These are phyloP conservation scores for Phialophora chinensis DNA, from an alignment of 2,329 filamentous ascomycete species.

Conservation along the genomic window DNA sequence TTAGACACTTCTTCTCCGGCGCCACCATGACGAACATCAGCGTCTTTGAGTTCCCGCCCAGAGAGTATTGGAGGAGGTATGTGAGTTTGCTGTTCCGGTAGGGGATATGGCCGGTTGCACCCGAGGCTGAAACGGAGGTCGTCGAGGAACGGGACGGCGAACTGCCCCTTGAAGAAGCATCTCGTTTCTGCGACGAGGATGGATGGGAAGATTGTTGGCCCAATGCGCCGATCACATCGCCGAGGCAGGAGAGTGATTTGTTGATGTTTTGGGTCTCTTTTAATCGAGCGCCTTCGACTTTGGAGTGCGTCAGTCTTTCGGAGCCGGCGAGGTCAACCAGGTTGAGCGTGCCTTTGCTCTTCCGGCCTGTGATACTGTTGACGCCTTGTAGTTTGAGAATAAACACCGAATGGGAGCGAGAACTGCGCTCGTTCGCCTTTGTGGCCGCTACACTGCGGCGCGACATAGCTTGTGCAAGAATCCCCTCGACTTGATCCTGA, in stretches of 20 bases:
- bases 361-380: conserved; percentile 78
- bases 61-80: conserved; percentile 89
- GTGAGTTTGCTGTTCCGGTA: conserved; percentile 98
- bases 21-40: conserved; percentile 99
- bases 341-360: conserved; percentile 91
- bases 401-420: conserved; percentile 93
- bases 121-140: neutral
- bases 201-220: conserved; percentile 64
- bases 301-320: conserved; percentile 85
- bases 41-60: conserved; percentile 95
- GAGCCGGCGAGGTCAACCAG: conserved; percentile 94
- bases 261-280: conserved; percentile 98
- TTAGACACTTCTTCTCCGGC: conserved; percentile 85
- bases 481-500: conserved; percentile 76
- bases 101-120: conserved; percentile 70
- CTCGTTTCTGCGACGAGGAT: conserved; percentile 3
- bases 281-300: conserved; percentile 82
- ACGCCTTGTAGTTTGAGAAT: conserved; percentile 73
- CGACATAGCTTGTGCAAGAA: conserved; percentile 78
- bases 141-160: neutral
- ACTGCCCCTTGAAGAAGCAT: neutral
- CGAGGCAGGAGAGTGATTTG: conserved; percentile 86
- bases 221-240: conserved; percentile 93
- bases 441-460: conserved; percentile 94
- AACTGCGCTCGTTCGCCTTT: conserved; percentile 95